Evolutionary conservation across 1,284 basidiomycete genomes (phyloP), one percentile per base, ranked within the genome.

Genomic region (Ceratobasidium sp.): DNA sequence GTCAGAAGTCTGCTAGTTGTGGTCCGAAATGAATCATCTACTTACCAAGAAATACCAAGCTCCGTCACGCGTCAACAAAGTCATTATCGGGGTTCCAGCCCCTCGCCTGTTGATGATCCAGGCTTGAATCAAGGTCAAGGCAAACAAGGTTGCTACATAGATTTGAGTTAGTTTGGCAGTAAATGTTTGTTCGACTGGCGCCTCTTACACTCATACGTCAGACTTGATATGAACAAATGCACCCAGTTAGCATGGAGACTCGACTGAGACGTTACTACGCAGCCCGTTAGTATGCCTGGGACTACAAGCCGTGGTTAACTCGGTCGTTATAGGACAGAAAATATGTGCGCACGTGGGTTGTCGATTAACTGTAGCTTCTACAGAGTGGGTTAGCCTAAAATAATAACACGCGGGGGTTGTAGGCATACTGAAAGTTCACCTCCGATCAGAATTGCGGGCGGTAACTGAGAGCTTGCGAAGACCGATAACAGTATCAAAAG

Each of bases 21-120:
- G 32, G 26, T 9, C 10, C 6, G 28, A 30, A 23, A 48, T n/a
- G n/a, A n/a, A n/a, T n/a, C n/a, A n/a, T n/a, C n/a, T n/a, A 30
- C 67, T 30, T 16, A 71, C 67, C 30, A 71, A n/a, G 23, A 71
- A 71, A 28, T 71, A 71, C 67, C 67, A 71, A 21, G 67, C 67
- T 1, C 67, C 67, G 30, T 71, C 67, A 28, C 67, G 34, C 3
- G 67, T 71, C 28, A 71, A 30, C 21, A 71, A 45, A 8, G 57
- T 60, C 45, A 71, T 50, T 6, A 71, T 60, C 14, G 67, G 67
- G 14, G 50, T 67, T 26, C 57, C 57, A 43, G 34, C 45, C 23
- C 67, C 67, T 23, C 43, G 39, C 14, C 32, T 39, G 45, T 28
- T 32, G 21, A 52, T 41, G 45, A 23, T 60, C 57, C 67, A 71